A percentile compares a stretch with the other conserved stretches of the same genome.
phyloP scores from a whole-genome alignment of 106 monocot species.

The Dioscorea zingiberensis region DNA sequence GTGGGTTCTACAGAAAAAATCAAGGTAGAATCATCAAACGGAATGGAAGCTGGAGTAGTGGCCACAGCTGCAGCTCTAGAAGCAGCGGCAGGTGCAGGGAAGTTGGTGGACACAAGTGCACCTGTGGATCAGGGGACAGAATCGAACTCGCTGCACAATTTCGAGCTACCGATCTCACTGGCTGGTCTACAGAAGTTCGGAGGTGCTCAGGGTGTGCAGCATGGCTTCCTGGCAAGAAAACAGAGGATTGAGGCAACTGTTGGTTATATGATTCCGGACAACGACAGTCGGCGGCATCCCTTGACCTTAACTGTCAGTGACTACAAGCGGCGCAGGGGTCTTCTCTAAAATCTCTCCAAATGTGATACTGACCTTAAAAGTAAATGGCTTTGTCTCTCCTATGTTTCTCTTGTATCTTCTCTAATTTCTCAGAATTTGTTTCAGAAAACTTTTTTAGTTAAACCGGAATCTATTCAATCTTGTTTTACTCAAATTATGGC shows the following conservation, averaged over 20 bases:
- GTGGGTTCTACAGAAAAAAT: constrained; percentile 3
- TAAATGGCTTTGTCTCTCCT: too few relatives aligned
- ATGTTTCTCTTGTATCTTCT: too few relatives aligned
- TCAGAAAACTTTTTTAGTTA: too few relatives aligned
- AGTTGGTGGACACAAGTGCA: constrained; percentile 79
- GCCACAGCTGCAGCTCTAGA: constrained; percentile 70
- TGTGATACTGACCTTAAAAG: too few relatives aligned
- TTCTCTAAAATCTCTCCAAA: constrained; percentile 38
- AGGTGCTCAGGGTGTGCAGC: constrained; percentile 42
- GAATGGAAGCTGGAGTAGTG: constrained; percentile 24
- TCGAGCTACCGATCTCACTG: constrained; percentile 79
- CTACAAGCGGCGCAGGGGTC: constrained; percentile 82
- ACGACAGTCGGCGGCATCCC: constrained; percentile 66
- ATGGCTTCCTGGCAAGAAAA: constrained; percentile 67
- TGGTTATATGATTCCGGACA: constrained; percentile 62
- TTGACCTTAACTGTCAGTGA: constrained; percentile 88
- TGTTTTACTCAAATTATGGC: too few relatives aligned
- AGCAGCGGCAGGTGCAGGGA: constrained; percentile 83
- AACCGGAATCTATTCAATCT: too few relatives aligned
- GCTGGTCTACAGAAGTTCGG: constrained; percentile 66
- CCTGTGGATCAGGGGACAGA: constrained; percentile 78
- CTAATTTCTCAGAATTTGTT: too few relatives aligned
- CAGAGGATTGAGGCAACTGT: constrained; percentile 79
- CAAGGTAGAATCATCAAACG: constrained; percentile 9
- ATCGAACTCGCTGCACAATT: constrained; percentile 58